These are phyloP conservation scores for Claviceps paspali DNA, from an alignment of 2,329 filamentous ascomycete species.

Conservation along the genomic window DNA sequence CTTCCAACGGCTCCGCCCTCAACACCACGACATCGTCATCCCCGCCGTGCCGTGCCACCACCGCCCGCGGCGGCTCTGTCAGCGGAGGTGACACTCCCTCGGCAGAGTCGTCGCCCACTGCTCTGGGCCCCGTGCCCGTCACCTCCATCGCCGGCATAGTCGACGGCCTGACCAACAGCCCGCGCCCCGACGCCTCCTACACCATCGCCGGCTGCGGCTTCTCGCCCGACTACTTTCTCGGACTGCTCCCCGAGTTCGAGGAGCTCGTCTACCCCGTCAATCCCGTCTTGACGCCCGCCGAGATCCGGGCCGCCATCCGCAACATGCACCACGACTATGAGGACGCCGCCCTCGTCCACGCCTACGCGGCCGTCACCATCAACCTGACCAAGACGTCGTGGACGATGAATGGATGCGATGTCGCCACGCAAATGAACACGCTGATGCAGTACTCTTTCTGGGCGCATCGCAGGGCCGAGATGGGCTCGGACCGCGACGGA, in stretches of 20 bases:
- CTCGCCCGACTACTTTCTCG: conserved; percentile 17
- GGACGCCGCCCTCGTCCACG: conserved; percentile 21
- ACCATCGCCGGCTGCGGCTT: conserved; percentile 10
- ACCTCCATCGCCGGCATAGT: conserved; percentile 14
- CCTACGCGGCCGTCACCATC: conserved; percentile 21
- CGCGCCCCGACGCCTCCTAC: conserved; percentile 1
- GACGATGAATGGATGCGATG: conserved; percentile 13
- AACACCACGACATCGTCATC: conserved; percentile 1
- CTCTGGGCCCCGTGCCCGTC: conserved; percentile 5
- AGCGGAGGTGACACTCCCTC: conserved; percentile 6
- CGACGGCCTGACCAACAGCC: conserved; percentile 5
- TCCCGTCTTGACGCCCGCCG: conserved; percentile 17
- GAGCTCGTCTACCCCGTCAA: conserved; percentile 22
- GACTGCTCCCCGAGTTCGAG: conserved; percentile 19
- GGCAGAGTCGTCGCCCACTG: conserved; percentile 4
- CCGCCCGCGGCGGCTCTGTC: not conserved
- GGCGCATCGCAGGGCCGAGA: conserved; percentile 12
- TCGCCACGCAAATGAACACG: conserved; percentile 16
- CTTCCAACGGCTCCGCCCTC: conserved; percentile 1
- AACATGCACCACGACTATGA: conserved; percentile 19
- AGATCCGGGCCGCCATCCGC: conserved; percentile 16
- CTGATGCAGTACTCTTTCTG: conserved; percentile 11
- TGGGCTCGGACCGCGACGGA: conserved; percentile 17
- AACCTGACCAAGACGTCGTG: conserved; percentile 18
- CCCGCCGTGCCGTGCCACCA: not conserved